A percentile compares a stretch with the other conserved stretches of the same genome.
These are phyloP conservation scores for Ogataea methanolica DNA, from an alignment of 805 yeast genomes.

Conservation along the genomic window DNA sequence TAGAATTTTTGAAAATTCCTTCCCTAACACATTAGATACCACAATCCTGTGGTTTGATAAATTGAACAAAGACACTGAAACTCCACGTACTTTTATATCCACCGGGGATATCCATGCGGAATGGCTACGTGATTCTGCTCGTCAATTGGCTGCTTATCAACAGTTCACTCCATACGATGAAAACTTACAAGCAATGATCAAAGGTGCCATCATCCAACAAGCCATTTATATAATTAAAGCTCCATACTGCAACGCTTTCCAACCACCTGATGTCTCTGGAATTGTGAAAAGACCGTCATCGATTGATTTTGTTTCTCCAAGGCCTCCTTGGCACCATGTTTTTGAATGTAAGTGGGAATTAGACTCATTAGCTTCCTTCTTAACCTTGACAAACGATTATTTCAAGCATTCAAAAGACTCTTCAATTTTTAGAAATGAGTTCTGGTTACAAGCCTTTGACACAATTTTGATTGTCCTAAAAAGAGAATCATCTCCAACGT, in stretches of 20 bases:
- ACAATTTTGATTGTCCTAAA: constrained; percentile 47
- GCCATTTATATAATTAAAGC: constrained; percentile 54
- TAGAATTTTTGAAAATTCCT: constrained; percentile 70
- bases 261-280: constrained; percentile 62
- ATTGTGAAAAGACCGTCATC: constrained; percentile 48
- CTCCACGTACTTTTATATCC: constrained; percentile 68
- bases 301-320: constrained; percentile 62
- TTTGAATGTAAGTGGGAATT: constrained; percentile 90
- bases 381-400: constrained; percentile 71
- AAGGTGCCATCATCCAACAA: constrained; percentile 81
- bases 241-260: constrained; percentile 91
- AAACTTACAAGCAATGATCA: constrained; percentile 45
- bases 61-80: constrained; percentile 10
- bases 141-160: constrained; percentile 76
- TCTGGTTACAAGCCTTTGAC: constrained; percentile 59
- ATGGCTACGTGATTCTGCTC: constrained; percentile 85
- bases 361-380: constrained; percentile 79
- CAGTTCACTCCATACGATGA: constrained; percentile 51
- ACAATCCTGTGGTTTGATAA: constrained; percentile 69
- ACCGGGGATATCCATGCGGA: constrained; percentile 95
- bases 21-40: constrained; percentile 87
- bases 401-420: constrained; percentile 48
- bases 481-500: constrained; percentile 61
- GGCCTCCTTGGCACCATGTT: constrained; percentile 64
- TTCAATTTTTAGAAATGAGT: constrained; percentile 38